phyloP scores from a whole-genome alignment of 164 flowering plant species.

The Tetracentron sinense region DNA sequence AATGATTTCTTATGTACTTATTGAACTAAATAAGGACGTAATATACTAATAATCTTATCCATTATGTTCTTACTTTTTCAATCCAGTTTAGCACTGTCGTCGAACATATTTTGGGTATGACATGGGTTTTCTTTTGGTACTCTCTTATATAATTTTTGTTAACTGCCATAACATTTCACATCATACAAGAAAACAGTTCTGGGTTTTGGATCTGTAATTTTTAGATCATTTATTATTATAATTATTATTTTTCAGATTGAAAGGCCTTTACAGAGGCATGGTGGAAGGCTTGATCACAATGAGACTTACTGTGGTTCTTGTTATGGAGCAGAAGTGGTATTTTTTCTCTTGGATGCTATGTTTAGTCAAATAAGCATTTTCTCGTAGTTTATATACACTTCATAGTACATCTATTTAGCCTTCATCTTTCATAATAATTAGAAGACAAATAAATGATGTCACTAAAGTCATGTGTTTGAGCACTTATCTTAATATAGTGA shows the following conservation, averaged over 20 bases:
- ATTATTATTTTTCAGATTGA: slow-evolving; percentile 57
- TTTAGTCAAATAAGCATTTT: slow-evolving; percentile 6
- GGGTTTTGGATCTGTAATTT: not conserved
- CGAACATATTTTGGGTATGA: not conserved
- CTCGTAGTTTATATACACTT: too few relatives aligned
- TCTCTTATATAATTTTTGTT: not conserved
- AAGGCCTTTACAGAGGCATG: slow-evolving; percentile 71
- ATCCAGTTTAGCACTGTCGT: too few relatives aligned
- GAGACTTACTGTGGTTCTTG: slow-evolving; percentile 82
- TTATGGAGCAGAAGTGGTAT: slow-evolving; percentile 75
- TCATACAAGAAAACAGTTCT: not conserved
- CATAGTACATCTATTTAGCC: too few relatives aligned
- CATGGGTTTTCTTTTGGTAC: not conserved
- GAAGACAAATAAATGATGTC: too few relatives aligned
- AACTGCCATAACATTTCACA: not conserved
- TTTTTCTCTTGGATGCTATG: not conserved
- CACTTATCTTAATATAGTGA: too few relatives aligned
- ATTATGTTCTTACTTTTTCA: too few relatives aligned
- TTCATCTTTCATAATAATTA: too few relatives aligned
- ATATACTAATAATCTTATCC: too few relatives aligned
- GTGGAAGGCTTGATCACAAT: slow-evolving; percentile 77
- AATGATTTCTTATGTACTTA: too few relatives aligned
- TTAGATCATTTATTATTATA: not conserved
- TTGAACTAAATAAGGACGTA: too few relatives aligned
- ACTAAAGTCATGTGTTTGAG: too few relatives aligned